phyloP scores from a whole-genome alignment of 768 basidiomycete species.

The Phlebiopsis flavidoalba region DNA sequence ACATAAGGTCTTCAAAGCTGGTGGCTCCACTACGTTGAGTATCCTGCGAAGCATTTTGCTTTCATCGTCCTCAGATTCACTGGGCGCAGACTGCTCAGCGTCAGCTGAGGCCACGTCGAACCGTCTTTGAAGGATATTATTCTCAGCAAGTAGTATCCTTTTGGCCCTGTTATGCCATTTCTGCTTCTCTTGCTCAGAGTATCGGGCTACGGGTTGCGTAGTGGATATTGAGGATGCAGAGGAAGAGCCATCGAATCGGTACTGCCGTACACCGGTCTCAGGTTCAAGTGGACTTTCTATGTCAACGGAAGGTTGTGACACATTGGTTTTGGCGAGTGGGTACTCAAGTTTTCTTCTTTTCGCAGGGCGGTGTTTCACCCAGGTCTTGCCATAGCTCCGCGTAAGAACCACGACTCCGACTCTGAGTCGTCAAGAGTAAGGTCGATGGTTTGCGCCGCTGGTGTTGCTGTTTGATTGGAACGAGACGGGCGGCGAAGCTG shows the following conservation, averaged over 20 bases:
- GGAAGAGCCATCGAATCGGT: constrained; percentile 36
- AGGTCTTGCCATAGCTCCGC: not conserved
- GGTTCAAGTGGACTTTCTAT: not conserved
- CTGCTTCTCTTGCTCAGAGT: constrained; percentile 11
- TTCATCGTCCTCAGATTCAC: constrained; percentile 21
- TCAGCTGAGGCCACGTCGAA: constrained; percentile 10
- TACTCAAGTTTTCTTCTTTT: constrained; percentile 1
- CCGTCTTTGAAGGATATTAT: constrained; percentile 30
- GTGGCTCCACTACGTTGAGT: not conserved
- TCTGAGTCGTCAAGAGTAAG: not conserved
- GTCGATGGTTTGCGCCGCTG: not conserved
- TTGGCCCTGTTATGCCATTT: constrained; percentile 39
- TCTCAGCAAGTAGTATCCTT: constrained; percentile 45
- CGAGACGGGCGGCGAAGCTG: not conserved
- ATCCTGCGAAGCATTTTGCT: not conserved
- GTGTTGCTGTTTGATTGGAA: not conserved
- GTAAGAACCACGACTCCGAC: no score
- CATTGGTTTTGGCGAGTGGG: not conserved
- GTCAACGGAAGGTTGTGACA: not conserved
- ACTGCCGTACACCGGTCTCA: constrained; percentile 29
- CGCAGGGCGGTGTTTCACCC: not conserved
- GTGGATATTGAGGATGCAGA: not conserved
- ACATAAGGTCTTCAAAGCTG: constrained; percentile 27
- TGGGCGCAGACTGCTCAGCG: constrained; percentile 17
- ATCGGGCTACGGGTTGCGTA: constrained; percentile 11